Evolutionary conservation across 441 rosid genomes (phyloP).

Genomic region (Bocquillonia castaneifolia): DNA sequence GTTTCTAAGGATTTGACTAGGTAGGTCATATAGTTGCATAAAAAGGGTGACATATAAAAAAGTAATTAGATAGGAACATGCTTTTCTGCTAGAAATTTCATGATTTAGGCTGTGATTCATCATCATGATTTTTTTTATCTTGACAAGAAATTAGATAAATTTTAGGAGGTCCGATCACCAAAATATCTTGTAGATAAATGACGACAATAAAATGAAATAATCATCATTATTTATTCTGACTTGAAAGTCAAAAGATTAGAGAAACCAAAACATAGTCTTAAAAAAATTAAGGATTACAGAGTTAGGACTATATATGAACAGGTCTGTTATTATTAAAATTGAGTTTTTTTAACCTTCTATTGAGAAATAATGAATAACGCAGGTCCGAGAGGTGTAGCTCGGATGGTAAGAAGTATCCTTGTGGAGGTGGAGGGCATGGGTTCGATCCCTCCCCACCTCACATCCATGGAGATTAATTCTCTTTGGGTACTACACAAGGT

Average conservation of each 20-base stretch:
- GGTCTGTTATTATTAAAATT: not conserved
- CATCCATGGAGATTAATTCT: too few species aligned
- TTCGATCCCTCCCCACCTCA: too few species aligned
- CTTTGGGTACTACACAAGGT: too few species aligned
- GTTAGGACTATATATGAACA: not conserved
- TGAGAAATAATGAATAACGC: too few species aligned
- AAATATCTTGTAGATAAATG: slow-evolving; percentile 4
- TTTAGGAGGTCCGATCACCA: not conserved
- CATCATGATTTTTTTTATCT: not conserved
- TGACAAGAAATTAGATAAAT: slow-evolving; percentile 6
- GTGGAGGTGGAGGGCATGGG: too few species aligned
- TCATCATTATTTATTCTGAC: slow-evolving; percentile 14
- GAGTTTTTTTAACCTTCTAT: too few species aligned
- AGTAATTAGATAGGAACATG: slow-evolving; percentile 1
- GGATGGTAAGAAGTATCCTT: too few species aligned
- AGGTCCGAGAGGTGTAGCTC: too few species aligned
- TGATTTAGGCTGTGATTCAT: not conserved
- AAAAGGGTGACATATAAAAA: slow-evolving; percentile 10
- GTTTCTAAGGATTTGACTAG: not conserved
- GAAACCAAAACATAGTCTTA: not conserved
- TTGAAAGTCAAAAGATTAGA: slow-evolving; percentile 13
- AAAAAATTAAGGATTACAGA: not conserved
- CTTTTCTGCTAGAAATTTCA: slow-evolving; percentile 18
- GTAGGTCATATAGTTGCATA: slow-evolving; percentile 15
- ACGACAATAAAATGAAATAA: slow-evolving; percentile 1